Evolutionary conservation across 148 eudicot genomes (phyloP).

Genomic region (Rhododendron molle): DNA sequence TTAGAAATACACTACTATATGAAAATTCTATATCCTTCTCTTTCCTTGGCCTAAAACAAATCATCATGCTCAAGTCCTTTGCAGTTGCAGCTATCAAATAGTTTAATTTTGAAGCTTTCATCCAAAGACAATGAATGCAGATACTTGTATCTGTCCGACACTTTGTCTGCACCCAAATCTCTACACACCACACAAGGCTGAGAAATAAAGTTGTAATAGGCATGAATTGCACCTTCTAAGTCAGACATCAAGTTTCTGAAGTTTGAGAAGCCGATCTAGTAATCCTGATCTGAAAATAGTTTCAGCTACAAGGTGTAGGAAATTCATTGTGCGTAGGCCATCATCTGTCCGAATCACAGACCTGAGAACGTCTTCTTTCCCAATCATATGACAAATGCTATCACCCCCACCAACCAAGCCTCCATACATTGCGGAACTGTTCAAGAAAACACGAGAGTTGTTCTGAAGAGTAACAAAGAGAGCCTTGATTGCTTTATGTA

Average conservation of each 20-base stretch:
- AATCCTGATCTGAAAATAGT: constrained; percentile 47
- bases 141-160: constrained; percentile 29
- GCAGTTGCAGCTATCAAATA: constrained; percentile 84
- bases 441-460: too few relatives aligned
- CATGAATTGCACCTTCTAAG: constrained; percentile 61
- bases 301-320: constrained; percentile 63
- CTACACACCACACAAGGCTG: constrained; percentile 57
- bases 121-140: constrained; percentile 42
- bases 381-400: constrained; percentile 29
- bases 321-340: constrained; percentile 47
- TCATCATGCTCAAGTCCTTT: constrained; percentile 92
- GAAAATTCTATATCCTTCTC: constrained; percentile 41
- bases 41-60: constrained; percentile 61
- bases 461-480: too few relatives aligned
- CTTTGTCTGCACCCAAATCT: constrained; percentile 27
- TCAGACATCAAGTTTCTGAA: constrained; percentile 82
- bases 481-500: constrained; percentile 52
- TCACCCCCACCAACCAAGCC: constrained; percentile 58
- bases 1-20: constrained; percentile 26
- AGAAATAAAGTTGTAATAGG: too few relatives aligned
- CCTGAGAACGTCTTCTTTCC: constrained; percentile 49
- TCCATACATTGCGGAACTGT: constrained; percentile 57
- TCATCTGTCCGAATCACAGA: constrained; percentile 42
- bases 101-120: constrained; percentile 52
- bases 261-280: constrained; percentile 65